Base-by-base conservation (phyloP, 148 eudicot genomes). In the Polygonum maritimum region DNA sequence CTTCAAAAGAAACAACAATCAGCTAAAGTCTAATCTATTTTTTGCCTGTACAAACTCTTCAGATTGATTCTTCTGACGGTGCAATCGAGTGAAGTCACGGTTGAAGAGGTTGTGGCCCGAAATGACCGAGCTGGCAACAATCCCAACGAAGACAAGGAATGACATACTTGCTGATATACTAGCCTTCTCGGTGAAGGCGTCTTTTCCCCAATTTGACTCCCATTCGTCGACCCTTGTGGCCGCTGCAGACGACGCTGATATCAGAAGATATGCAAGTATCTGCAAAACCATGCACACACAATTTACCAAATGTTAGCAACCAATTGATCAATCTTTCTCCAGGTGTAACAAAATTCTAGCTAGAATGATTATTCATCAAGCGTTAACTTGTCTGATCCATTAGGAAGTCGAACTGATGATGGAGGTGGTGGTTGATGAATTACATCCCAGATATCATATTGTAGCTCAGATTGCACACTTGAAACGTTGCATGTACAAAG, bases 201-300 rank as follows among this genome's bases (percentile, higher is more conserved):
- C 98, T 82, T 88, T 92, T 16, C 98, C 98, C 98, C 98, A 95
- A 44, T 92, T 95, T 1, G 82, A 60, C 76, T 85, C 84, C 98
- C 98, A 95, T 72, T 90, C 92, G 38, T 82, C 85, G 1, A 90
- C 90, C 82, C 94, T 87, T 15, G 97, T 84, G 73, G 98, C 92
- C 65, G 98, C 87, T 18, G 98, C 84, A 35, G 98, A 95, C 8
- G 96, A 89, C 47, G 98, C 97, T 65, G 98, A 92, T 79, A 95
- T 84, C 77, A 95, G 78, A 49, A 95, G 94, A 84, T 95, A 95
- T 33, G 98, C 89, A 47, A 95, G 81, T 63, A 92, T 85, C 98
- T 95, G 96, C 81, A 76, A 26, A 22, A 76, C 5, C 19, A 65
- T 36, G 9, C 6, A 36, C 4, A 2, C 19, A 12, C 3, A 62